These are phyloP conservation scores for Colletotrichum graminicola DNA, from an alignment of 2,329 filamentous ascomycete genomes.

Conservation along the genomic window DNA sequence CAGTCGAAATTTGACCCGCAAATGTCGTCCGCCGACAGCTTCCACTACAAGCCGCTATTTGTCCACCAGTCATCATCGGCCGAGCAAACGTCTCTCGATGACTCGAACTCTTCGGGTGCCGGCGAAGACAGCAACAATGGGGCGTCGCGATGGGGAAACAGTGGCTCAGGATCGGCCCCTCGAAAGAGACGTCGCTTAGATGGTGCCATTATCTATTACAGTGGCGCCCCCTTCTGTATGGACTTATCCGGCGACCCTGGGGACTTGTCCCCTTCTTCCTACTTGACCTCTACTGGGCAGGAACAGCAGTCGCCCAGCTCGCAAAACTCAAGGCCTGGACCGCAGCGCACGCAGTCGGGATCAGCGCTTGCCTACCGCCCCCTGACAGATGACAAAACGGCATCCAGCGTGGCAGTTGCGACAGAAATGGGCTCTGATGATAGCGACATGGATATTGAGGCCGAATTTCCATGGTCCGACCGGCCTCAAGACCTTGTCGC, in stretches of 20 bases:
- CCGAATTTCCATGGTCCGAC: slow-evolving; percentile 61
- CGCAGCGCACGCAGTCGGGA: slow-evolving; percentile 62
- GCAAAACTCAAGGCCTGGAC: slow-evolving; percentile 29
- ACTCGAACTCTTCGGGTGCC: slow-evolving; percentile 62
- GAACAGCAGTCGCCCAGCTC: slow-evolving; percentile 48
- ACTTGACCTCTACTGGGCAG: slow-evolving; percentile 61
- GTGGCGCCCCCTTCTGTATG: slow-evolving; percentile 82
- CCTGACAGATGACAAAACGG: slow-evolving; percentile 56
- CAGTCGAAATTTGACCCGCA: slow-evolving; percentile 56
- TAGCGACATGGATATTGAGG: slow-evolving; percentile 54
- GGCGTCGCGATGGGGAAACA: slow-evolving; percentile 61
- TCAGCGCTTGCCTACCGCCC: slow-evolving; percentile 64
- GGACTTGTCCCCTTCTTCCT: slow-evolving; percentile 60
- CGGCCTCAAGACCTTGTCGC: slow-evolving; percentile 54
- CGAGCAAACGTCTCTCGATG: slow-evolving; percentile 61
- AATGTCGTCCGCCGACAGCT: slow-evolving; percentile 59
- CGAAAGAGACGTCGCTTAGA: slow-evolving; percentile 69
- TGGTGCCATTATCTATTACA: slow-evolving; percentile 87
- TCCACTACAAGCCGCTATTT: slow-evolving; percentile 76
- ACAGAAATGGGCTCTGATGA: slow-evolving; percentile 50
- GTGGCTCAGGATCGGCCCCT: slow-evolving; percentile 61
- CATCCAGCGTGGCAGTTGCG: not conserved
- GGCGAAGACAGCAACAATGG: slow-evolving; percentile 63
- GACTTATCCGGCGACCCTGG: slow-evolving; percentile 79
- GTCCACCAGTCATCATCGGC: slow-evolving; percentile 62